Conservation (phyloP, 1,284 basidiomycete genomes). For the Rhizopogon parksii region DNA sequence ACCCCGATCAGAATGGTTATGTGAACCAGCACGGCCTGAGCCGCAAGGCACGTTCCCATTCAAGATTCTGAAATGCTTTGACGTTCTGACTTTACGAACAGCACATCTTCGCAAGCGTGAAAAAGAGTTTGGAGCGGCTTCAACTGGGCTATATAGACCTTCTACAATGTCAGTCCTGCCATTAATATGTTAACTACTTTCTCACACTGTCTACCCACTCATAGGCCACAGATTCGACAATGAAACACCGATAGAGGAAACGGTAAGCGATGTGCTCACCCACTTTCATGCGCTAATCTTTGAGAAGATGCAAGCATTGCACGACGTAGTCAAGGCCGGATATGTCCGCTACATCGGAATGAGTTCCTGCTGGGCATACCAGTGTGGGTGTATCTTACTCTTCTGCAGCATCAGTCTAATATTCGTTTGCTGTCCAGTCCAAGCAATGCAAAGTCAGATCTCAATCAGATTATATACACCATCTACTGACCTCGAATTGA, state of each 20-base stretch:
- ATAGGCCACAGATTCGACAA: constrained; percentile 26
- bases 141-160: constrained; percentile 68
- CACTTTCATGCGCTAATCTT: neutral
- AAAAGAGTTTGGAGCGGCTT: constrained; percentile 57
- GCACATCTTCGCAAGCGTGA: constrained; percentile 71
- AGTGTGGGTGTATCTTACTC: constrained; percentile 22
- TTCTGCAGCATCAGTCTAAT: neutral
- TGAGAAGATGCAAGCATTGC: constrained; percentile 48
- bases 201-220: neutral
- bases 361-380: constrained; percentile 37
- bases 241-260: constrained; percentile 29
- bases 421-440: constrained; percentile 18
- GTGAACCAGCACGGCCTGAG: constrained; percentile 52
- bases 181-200: neutral
- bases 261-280: constrained; percentile 13
- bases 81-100: constrained; percentile 17
- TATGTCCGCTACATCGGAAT: constrained; percentile 55
- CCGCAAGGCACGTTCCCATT: constrained; percentile 34
- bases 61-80: neutral
- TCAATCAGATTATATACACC: neutral
- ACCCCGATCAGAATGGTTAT: constrained; percentile 43
- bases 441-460: constrained; percentile 31
- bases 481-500: neutral
- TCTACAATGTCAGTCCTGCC: constrained; percentile 41
- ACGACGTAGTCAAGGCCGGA: constrained; percentile 48